Evolutionary conservation across 169 alveolate species (phyloP).

Genomic region (Cryptosporidium viatorum): DNA sequence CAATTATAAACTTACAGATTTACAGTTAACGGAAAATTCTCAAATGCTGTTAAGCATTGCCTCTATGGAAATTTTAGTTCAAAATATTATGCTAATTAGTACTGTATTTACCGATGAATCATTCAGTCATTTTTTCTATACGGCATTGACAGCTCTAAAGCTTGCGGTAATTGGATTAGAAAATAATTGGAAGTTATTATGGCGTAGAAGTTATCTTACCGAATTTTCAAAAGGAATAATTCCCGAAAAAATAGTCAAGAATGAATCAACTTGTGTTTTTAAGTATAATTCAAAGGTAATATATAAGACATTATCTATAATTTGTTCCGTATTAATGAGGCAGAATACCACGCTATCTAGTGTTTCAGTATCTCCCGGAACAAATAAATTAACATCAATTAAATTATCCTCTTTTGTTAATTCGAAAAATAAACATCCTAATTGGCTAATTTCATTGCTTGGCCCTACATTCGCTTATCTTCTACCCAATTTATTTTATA

Average conservation of each 20-base stretch:
- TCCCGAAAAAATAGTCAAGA: background rate
- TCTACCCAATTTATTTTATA: conserved; percentile 50
- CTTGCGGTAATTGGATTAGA: conserved; percentile 8
- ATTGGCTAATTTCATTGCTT: conserved; percentile 13
- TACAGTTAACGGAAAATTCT: background rate
- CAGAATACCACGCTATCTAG: conserved; percentile 64
- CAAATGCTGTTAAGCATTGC: background rate
- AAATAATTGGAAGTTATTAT: conserved; percentile 12
- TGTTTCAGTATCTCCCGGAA: conserved; percentile 56
- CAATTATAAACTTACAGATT: background rate
- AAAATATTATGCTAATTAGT: conserved; percentile 2
- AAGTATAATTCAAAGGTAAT: conserved; percentile 17
- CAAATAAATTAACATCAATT: background rate
- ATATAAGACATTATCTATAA: conserved; percentile 1
- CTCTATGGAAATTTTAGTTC: background rate
- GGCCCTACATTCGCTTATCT: conserved; percentile 51
- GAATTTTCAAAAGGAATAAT: conserved; percentile 51
- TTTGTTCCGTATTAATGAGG: conserved; percentile 40
- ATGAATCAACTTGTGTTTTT: background rate
- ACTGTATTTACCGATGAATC: conserved; percentile 9
- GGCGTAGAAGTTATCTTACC: conserved; percentile 9
- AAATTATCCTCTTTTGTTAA: background rate
- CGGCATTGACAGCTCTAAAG: background rate
- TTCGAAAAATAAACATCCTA: background rate
- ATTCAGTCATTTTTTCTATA: background rate